Evolutionary conservation across 495 filamentous ascomycete genomes (phyloP).

Genomic region (Eremomyces bilateralis): DNA sequence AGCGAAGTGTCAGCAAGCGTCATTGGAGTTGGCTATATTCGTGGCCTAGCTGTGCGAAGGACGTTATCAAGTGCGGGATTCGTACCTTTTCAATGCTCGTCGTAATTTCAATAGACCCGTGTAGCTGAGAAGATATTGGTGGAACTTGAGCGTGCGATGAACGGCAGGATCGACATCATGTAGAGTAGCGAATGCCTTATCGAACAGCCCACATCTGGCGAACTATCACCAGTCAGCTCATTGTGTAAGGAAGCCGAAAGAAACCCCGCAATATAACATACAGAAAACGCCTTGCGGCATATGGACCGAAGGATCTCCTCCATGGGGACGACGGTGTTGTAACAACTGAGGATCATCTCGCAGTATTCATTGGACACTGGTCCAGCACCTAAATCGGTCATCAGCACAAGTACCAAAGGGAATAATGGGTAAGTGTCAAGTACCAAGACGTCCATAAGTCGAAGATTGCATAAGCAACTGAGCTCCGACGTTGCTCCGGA

Average conservation of each 20-base stretch:
- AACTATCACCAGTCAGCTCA: no score
- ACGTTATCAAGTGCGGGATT: no score
- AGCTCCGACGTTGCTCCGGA: conserved; percentile 47
- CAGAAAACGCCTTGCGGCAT: conserved; percentile 34
- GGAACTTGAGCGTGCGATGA: no score
- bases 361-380: conserved; percentile 43
- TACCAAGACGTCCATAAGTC: conserved; percentile 58
- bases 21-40: neutral
- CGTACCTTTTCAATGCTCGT: no score
- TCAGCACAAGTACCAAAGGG: neutral
- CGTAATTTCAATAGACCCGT: no score
- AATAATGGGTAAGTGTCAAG: conserved; percentile 6
- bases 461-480: conserved; percentile 50
- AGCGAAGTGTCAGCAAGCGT: conserved; percentile 7
- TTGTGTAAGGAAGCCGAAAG: neutral
- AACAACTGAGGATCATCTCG: conserved; percentile 59
- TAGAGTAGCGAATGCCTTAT: no score
- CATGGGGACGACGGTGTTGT: conserved; percentile 37
- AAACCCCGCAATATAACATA: conserved; percentile 21
- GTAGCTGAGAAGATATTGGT: no score
- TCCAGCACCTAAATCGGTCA: conserved; percentile 10
- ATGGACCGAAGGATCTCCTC: conserved; percentile 55
- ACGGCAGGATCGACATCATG: no score
- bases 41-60: no score
- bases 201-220: no score